These are phyloP conservation scores for Vitis rotundifolia DNA, from an alignment of 164 flowering plant species.

Conservation along the genomic window DNA sequence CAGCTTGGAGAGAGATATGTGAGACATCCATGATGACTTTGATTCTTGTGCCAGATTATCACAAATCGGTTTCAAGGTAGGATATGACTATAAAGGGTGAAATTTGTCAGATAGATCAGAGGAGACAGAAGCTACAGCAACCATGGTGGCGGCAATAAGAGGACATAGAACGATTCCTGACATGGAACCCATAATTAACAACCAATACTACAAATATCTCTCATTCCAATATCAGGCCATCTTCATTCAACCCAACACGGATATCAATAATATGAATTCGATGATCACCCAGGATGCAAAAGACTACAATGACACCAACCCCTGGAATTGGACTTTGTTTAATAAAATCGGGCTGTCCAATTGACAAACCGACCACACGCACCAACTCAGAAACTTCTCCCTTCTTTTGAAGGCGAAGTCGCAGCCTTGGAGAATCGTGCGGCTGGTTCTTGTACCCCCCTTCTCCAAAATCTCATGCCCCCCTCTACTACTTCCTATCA, in stretches of 20 bases:
- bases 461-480: too few species aligned
- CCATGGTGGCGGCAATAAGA: slow-evolving; percentile 63
- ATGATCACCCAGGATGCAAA: background rate
- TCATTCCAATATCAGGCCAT: slow-evolving; percentile 23
- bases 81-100: slow-evolving; percentile 27
- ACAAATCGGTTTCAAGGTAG: slow-evolving; percentile 21
- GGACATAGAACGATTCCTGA: slow-evolving; percentile 75
- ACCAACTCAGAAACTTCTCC: background rate
- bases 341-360: slow-evolving; percentile 35
- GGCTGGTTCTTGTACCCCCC: too few species aligned
- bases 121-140: slow-evolving; percentile 62
- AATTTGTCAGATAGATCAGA: slow-evolving; percentile 53
- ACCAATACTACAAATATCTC: slow-evolving; percentile 12
- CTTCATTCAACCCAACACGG: background rate
- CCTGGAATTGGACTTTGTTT: slow-evolving; percentile 4
- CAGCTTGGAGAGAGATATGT: slow-evolving; percentile 46
- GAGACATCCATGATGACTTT: slow-evolving; percentile 53
- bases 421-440: too few species aligned
- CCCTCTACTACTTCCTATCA: too few species aligned
- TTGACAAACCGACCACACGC: slow-evolving; percentile 32
- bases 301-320: background rate
- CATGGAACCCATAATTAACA: slow-evolving; percentile 60
- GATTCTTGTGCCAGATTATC: slow-evolving; percentile 17
- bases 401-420: too few species aligned
- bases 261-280: background rate